A percentile compares a stretch with the other conserved stretches of the same genome.
phyloP scores from a whole-genome alignment of 371 early-diverging fungal genomes.

The Rhizopus stolonifer region DNA sequence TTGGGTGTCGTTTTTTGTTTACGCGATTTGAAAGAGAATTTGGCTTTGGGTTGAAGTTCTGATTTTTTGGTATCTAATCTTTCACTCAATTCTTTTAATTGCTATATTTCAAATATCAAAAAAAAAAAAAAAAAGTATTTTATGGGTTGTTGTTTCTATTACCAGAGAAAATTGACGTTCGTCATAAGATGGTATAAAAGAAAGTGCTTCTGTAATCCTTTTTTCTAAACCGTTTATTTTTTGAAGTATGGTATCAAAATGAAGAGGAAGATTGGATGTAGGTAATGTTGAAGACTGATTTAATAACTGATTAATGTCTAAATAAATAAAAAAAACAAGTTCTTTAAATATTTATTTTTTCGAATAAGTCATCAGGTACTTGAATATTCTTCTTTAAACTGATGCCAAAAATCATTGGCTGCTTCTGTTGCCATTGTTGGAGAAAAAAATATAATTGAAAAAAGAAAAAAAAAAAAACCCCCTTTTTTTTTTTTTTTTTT shows the following conservation, averaged over 20 bases:
- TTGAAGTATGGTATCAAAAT: slow-evolving; percentile 40
- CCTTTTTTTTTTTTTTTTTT: too few relatives aligned
- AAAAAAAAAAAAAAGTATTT: too few relatives aligned
- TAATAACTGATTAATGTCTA: slow-evolving; percentile 45
- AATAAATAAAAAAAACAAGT: not conserved
- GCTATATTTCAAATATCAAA: slow-evolving; percentile 39
- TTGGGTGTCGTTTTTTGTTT: slow-evolving; percentile 24
- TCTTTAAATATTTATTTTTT: not conserved
- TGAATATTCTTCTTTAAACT: slow-evolving; percentile 39
- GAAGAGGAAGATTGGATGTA: slow-evolving; percentile 25
- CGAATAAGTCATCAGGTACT: too few relatives aligned
- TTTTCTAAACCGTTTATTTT: slow-evolving; percentile 55
- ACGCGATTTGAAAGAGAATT: slow-evolving; percentile 65
- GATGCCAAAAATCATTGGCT: slow-evolving; percentile 37
- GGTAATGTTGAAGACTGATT: slow-evolving; percentile 20
- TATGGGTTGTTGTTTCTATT: too few relatives aligned
- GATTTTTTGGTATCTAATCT: slow-evolving; percentile 29
- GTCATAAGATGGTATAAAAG: slow-evolving; percentile 59
- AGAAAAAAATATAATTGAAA: not conserved
- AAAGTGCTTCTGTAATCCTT: slow-evolving; percentile 51
- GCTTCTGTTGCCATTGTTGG: slow-evolving; percentile 36
- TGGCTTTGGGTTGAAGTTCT: slow-evolving; percentile 53
- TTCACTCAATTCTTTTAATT: slow-evolving; percentile 47
- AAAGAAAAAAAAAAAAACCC: not conserved
- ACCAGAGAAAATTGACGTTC: slow-evolving; percentile 54